Conservation (phyloP, 306 rosid genomes). For the Arachis hypogaea region DNA sequence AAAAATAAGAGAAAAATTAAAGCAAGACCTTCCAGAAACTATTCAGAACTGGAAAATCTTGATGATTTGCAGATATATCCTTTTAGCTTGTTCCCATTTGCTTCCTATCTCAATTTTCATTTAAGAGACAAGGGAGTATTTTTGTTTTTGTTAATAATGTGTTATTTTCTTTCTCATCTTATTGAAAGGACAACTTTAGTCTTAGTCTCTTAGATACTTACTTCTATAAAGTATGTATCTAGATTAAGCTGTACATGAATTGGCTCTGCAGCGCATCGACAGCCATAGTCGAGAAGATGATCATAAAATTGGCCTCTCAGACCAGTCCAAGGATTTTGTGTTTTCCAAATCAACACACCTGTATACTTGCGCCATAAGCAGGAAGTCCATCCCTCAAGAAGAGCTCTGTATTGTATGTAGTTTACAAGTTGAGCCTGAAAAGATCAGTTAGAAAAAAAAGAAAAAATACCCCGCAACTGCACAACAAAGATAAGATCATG, state of each 20-base stretch:
- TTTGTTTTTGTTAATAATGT: too few relatives aligned
- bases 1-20: slow-evolving; percentile 26
- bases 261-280: slow-evolving; percentile 88
- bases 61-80: slow-evolving; percentile 8
- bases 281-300: slow-evolving; percentile 89
- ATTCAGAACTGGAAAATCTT: slow-evolving; percentile 2
- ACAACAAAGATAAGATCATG: background rate
- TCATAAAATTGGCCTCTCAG: slow-evolving; percentile 95
- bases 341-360: slow-evolving; percentile 96
- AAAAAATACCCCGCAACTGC: slow-evolving; percentile 30
- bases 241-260: slow-evolving; percentile 91
- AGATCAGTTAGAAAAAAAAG: slow-evolving; percentile 15
- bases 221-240: slow-evolving; percentile 75
- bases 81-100: slow-evolving; percentile 15
- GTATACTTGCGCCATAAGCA: slow-evolving; percentile 97
- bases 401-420: slow-evolving; percentile 90
- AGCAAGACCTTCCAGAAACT: slow-evolving; percentile 34
- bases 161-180: slow-evolving; percentile 26
- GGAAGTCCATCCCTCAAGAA: slow-evolving; percentile 92
- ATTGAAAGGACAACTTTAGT: slow-evolving; percentile 18
- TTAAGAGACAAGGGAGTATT: background rate
- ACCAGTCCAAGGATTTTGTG: slow-evolving; percentile 98
- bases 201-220: slow-evolving; percentile 32
- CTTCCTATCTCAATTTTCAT: slow-evolving; percentile 28
- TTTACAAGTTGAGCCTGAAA: slow-evolving; percentile 92